Conservation (phyloP, 1,284 basidiomycete species). For the Salmacisia buchloeana region DNA sequence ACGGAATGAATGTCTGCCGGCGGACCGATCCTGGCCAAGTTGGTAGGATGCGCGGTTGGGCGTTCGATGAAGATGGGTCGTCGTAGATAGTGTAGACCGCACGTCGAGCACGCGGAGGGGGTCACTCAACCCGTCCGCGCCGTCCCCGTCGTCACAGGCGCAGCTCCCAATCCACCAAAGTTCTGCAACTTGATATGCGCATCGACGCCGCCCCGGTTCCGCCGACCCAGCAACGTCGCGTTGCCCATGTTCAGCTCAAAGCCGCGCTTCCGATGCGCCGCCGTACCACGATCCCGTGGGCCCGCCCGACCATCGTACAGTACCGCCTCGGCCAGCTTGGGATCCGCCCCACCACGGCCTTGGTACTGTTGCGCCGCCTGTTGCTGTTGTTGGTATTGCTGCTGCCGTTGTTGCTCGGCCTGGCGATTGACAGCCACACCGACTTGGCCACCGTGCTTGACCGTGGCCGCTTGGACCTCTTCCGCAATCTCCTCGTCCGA, state of each 20-base stretch:
- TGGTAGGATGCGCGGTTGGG: too few species aligned
- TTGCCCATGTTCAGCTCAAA: conserved; percentile 47
- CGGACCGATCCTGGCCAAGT: too few species aligned
- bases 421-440: conserved; percentile 42
- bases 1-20: too few species aligned
- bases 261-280: conserved; percentile 26
- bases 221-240: conserved; percentile 40
- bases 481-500: conserved; percentile 52
- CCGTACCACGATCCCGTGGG: conserved; percentile 32
- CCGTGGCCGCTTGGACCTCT: conserved; percentile 7
- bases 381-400: conserved; percentile 17
- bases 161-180: background rate
- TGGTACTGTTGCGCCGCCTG: conserved; percentile 33
- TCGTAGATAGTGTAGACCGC: too few species aligned
- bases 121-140: too few species aligned
- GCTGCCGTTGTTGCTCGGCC: conserved; percentile 23
- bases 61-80: too few species aligned
- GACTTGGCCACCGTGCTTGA: conserved; percentile 49
- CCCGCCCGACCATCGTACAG: conserved; percentile 44
- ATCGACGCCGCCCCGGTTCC: conserved; percentile 23
- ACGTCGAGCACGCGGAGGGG: too few species aligned
- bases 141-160: too few species aligned
- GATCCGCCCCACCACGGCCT: conserved; percentile 41
- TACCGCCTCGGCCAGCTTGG: conserved; percentile 49
- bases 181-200: background rate